phyloP scores from a whole-genome alignment of 352 stramenopile species.

The Albugo candida region DNA sequence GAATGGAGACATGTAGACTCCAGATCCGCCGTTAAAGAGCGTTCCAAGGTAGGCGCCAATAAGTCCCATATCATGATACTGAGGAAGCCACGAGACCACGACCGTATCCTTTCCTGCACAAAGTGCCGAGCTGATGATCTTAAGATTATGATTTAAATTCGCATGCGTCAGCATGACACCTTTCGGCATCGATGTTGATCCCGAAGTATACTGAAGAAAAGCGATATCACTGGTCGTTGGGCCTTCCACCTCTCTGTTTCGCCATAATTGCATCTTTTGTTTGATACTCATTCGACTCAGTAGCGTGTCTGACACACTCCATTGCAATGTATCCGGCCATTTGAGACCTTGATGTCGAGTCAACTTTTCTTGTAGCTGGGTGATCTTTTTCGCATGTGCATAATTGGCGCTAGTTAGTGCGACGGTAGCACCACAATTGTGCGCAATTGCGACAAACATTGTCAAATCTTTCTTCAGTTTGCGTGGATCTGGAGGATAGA shows the following conservation, averaged over 20 bases:
- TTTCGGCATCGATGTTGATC: conserved; percentile 95
- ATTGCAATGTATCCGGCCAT: conserved; percentile 80
- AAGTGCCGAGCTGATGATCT: conserved; percentile 87
- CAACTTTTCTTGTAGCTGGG: conserved; percentile 63
- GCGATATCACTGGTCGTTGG: conserved; percentile 51
- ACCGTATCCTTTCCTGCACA: conserved; percentile 79
- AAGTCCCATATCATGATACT: conserved; percentile 99
- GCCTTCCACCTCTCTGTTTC: conserved; percentile 6
- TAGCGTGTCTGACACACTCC: conserved; percentile 72
- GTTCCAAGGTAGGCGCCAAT: conserved; percentile 87
- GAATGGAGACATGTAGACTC: conserved; percentile 96
- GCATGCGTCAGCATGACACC: conserved; percentile 94
- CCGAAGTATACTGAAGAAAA: conserved; percentile 99
- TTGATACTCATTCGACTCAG: conserved; percentile 25
- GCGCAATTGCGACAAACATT: conserved; percentile 88
- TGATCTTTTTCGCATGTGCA: conserved; percentile 88
- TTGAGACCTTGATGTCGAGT: conserved; percentile 29
- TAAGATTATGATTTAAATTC: conserved; percentile 95
- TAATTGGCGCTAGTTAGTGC: conserved; percentile 88
- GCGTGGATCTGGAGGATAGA: conserved; percentile 81
- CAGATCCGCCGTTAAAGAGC: conserved; percentile 75
- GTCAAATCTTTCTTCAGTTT: conserved; percentile 90
- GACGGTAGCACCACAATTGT: conserved; percentile 79
- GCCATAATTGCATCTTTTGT: conserved; percentile 20
- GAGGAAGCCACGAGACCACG: conserved; percentile 95